Evolutionary conservation across 2,329 filamentous ascomycete species (phyloP).

Genomic region (Sclerotinia glacialis): DNA sequence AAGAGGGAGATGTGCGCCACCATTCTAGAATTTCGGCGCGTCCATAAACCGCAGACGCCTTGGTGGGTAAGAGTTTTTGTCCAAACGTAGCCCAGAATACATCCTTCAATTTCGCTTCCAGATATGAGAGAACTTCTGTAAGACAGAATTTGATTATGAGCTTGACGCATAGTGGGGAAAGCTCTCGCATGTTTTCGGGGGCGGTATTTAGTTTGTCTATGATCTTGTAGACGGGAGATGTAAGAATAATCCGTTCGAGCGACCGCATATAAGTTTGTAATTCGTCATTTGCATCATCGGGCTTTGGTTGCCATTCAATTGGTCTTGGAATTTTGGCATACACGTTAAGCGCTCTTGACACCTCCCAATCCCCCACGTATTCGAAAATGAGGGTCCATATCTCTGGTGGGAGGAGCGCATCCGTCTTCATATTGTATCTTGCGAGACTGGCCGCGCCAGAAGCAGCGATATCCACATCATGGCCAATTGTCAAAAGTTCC

Average conservation of each 20-base stretch:
- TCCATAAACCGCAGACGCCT: conserved; percentile 83
- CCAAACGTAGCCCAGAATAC: conserved; percentile 86
- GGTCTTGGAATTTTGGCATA: conserved; percentile 76
- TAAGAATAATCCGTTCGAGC: conserved; percentile 81
- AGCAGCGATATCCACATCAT: conserved; percentile 54
- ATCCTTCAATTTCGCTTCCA: conserved; percentile 64
- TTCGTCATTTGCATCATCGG: conserved; percentile 59
- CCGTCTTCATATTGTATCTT: conserved; percentile 43
- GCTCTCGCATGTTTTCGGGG: conserved; percentile 64
- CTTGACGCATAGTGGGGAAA: conserved; percentile 80
- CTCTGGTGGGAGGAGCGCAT: conserved; percentile 67
- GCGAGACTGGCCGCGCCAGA: conserved; percentile 43
- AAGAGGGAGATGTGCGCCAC: conserved; percentile 81
- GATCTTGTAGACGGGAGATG: conserved; percentile 66
- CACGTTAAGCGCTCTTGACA: conserved; percentile 75
- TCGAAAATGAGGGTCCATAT: conserved; percentile 88
- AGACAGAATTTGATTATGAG: conserved; percentile 90
- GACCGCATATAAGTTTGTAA: conserved; percentile 71
- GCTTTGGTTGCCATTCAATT: conserved; percentile 64
- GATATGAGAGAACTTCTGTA: conserved; percentile 71
- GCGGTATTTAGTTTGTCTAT: conserved; percentile 71
- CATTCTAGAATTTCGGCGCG: conserved; percentile 82
- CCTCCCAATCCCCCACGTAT: conserved; percentile 83
- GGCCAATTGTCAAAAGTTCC: conserved; percentile 69
- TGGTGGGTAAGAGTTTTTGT: conserved; percentile 76